Evolutionary conservation across 805 yeast genomes (phyloP), one percentile per base, ranked within the genome.

Genomic region (Ogataea angusta): DNA sequence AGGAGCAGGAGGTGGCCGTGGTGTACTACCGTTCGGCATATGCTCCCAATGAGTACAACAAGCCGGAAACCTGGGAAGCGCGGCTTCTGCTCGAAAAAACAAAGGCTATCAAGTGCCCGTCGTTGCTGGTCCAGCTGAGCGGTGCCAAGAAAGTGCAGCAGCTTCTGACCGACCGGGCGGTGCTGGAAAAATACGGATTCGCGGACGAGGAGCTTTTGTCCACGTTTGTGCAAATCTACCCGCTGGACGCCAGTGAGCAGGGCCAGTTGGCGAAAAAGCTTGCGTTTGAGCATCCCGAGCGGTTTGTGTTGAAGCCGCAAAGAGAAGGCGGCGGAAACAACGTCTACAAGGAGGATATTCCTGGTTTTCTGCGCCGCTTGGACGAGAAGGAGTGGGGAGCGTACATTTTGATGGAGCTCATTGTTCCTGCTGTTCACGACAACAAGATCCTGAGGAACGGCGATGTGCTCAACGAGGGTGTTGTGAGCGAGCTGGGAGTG

Each of bases 301-400:
- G 73, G 17, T 93, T 69, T 59, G 99, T 93, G 1, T 71, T 93
- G 53, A 93, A 93, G 58, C 99, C 99, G 4, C 99, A 93, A 64
- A 77, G 99, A 68, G 99, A 93, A 69, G 99, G 99, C 28, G 99
- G 99, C 33, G 99, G 99, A 14, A 89, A 93, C 62, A 93, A 93
- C 60, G 76, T 93, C 40, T 93, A 93, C 64, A 85, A 86, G 55
- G 78, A 79, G 26, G 85, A 87, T 53, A 93, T 93, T 43, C 96
- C 96, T 1, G 68, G 47, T 0, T 91, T 87, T 56, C 65, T 93
- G 53, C 57, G 70, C 10, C 50, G 67, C 0, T 54, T 86, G 9
- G 78, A 81, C 9, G 78, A 83, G 54, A 65, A 70, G 14, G 85
- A 84, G 27, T 91, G 97, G 97, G 80, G 78, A 17, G 95, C 88